Conservation (phyloP, 768 basidiomycete species). For the Suillus americanus region DNA sequence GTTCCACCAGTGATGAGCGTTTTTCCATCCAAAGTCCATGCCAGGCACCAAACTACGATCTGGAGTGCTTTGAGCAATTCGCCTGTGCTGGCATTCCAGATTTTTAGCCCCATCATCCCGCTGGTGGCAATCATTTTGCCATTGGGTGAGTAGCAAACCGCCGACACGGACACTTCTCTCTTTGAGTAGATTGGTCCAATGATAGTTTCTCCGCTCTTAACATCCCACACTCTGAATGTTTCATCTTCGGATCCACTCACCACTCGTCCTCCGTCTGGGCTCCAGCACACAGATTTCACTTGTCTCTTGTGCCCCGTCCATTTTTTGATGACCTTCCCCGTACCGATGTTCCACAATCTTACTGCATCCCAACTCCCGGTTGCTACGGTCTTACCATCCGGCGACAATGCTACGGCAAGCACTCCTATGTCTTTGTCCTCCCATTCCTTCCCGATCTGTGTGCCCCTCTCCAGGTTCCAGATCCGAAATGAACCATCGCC, state of each 20-base stretch:
- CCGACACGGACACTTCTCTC: not conserved
- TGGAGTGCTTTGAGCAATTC: not conserved
- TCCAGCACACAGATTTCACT: not conserved
- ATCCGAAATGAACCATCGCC: not conserved
- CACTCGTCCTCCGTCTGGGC: not conserved
- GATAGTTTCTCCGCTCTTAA: not conserved
- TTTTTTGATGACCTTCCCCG: not conserved
- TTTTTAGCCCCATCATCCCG: not conserved
- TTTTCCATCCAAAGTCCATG: not conserved
- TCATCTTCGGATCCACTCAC: not conserved
- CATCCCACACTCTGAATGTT: not conserved
- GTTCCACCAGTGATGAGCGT: not conserved
- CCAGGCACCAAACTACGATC: not conserved
- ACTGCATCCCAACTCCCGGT: not conserved
- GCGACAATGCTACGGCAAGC: not conserved
- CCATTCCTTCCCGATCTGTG: not conserved
- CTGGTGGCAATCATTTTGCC: not conserved
- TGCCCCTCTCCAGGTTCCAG: not conserved
- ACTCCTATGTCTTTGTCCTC: not conserved
- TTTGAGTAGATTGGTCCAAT: too few relatives aligned
- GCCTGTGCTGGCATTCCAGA: too few relatives aligned
- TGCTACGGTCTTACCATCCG: not conserved
- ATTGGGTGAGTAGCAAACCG: not conserved
- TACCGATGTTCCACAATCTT: not conserved
- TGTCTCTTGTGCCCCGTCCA: not conserved